Base-by-base conservation (phyloP, 164 flowering plant species). In the Annona squamosa region DNA sequence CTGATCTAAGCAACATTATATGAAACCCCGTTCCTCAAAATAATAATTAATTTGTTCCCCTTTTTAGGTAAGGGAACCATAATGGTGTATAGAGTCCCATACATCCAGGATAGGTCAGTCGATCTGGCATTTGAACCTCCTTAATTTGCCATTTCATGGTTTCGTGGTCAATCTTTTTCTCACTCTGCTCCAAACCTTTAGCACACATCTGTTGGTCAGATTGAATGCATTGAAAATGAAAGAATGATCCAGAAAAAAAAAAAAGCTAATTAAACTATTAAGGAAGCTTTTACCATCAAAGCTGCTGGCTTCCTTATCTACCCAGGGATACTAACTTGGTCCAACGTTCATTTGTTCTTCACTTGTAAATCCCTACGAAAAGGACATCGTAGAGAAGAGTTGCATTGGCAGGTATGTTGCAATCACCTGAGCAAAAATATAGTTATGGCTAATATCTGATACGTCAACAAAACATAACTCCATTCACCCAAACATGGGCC, bases 351-450 rank as follows among this genome's bases (percentile, higher is more conserved):
- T 69, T 83, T 75, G 56, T 68, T 85, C 87, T 77, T 79, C 91
- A 96, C 19, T 82, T 79, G 87, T 92, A 94, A 65, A 91, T 46
- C 4, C 85, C 88, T 52, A 92, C 86, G 78, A 92, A 90, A 44
- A 87, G 84, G 59, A 94, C 84, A 71, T 94, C 97, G 73, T 94
- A 92, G 26, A 90, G 56, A 56, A 94, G 97, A 76, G 97, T 92
- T 45, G 97, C 93, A 81, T 94, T 94, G 69, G 78, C 97, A 7
- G 98, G 98, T 79, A 92, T 84, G 80, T 94, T 94, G 85, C 98
- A 94, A 73, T 94, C 96, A 80, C 98, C 97, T 91, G 74, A 44
- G 37, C 3, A 17, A 65, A 65, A 1, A 37, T 2, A 41, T 42
- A 41, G 5, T 26, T 26, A 7, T 10, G 16, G 42, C 3, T 37